These are phyloP conservation scores for Russula brevipes DNA, from an alignment of 768 basidiomycete species.

Conservation along the genomic window DNA sequence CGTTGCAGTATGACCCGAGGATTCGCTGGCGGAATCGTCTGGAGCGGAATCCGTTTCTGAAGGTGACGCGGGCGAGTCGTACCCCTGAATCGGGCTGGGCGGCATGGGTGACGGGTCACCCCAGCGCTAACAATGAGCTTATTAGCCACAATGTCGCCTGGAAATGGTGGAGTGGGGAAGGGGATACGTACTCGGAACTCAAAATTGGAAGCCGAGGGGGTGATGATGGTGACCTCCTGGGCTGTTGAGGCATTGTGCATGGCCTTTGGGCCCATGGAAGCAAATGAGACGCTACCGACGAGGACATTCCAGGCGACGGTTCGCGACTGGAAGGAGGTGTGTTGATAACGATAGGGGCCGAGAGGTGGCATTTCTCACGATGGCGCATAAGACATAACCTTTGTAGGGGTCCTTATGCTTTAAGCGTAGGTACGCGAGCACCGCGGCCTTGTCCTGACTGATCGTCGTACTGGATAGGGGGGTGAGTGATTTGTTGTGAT, in stretches of 20 bases:
- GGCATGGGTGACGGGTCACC: slow-evolving; percentile 63
- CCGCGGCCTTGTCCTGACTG: slow-evolving; percentile 72
- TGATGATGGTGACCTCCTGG: slow-evolving; percentile 72
- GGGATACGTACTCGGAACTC: slow-evolving; percentile 36
- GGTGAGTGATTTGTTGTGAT: background rate
- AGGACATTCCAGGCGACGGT: slow-evolving; percentile 70
- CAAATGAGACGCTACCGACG: slow-evolving; percentile 76
- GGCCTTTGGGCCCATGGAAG: slow-evolving; percentile 66
- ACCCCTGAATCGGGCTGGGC: slow-evolving; percentile 33
- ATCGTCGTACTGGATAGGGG: slow-evolving; percentile 58
- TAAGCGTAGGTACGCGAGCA: slow-evolving; percentile 71
- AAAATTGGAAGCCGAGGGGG: slow-evolving; percentile 43
- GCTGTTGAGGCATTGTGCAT: slow-evolving; percentile 79
- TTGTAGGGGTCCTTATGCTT: slow-evolving; percentile 74
- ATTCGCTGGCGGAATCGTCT: slow-evolving; percentile 8
- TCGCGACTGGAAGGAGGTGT: slow-evolving; percentile 38
- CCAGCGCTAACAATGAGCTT: slow-evolving; percentile 48
- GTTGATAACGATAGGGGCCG: background rate
- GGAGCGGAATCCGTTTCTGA: slow-evolving; percentile 1
- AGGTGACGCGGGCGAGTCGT: slow-evolving; percentile 5
- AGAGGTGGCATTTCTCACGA: slow-evolving; percentile 44
- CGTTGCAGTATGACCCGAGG: background rate
- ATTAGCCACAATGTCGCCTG: slow-evolving; percentile 33
- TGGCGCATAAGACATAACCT: slow-evolving; percentile 68
- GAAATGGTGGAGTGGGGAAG: slow-evolving; percentile 45